Evolutionary conservation across 73 alveolate genomes (phyloP), one percentile per base, ranked within the genome.

Genomic region (Paramecium sexaurelia): DNA sequence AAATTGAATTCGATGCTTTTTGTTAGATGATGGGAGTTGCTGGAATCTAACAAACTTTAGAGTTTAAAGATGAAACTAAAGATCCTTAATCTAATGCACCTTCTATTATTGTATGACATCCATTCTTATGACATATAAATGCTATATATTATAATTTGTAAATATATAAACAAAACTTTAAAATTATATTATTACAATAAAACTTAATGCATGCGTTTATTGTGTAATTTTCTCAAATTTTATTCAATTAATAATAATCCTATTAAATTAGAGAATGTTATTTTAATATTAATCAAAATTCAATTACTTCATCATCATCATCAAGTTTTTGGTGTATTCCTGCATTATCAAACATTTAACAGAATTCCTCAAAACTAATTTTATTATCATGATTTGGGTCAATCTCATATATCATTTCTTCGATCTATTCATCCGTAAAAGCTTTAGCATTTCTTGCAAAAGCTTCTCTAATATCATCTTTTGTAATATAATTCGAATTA

Each of bases 321-420:
- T 41, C 11, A 7, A 41, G 11, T 8, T 41, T 41, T 41, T 41
- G 11, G 11, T 41, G 11, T 8, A 83, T 37, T 11, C 69, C 92
- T 83, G 35, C 78, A 45, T 67, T 67, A 45, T 41, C 37, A 47
- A 83, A 32, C 32, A 83, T 26, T 41, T 37, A 13, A 17, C 37
- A 45, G 92, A 91, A 91, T 55, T 91, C 95, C 22, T 91, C 95
- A 19, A 91, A 61, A 91, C 83, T 71, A 24, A 91, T 75, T 33
- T 73, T 91, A 7, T 92, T 92, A 85, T 91, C 95, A 37, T 90
- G 85, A 40, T 91, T 84, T 5, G 84, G 85, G 24, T 91, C 95
- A 1, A 75, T 92, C 85, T 91, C 95, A 37, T 90, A 75, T 22
- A 91, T 67, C 94, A 91, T 91, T 47, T 8, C 24, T 57, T 51